These are phyloP conservation scores for Mycothermus thermophilus DNA, from an alignment of 495 filamentous ascomycete species.

Conservation along the genomic window DNA sequence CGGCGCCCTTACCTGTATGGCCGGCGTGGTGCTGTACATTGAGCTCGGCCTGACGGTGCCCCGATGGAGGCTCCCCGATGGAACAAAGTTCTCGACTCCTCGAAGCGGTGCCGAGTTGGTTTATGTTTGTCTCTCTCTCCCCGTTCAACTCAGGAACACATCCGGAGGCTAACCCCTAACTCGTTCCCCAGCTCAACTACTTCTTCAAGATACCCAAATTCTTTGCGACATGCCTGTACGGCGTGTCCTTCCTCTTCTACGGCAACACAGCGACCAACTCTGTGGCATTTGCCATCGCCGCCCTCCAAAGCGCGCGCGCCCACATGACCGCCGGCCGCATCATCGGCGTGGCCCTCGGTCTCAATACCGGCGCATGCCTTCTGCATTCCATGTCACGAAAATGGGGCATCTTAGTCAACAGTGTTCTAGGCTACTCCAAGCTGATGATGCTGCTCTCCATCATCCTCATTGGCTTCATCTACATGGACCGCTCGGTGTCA, in stretches of 20 bases:
- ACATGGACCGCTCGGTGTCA: slow-evolving; percentile 3
- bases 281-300: slow-evolving; percentile 8
- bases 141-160: too few species aligned
- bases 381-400: slow-evolving; percentile 24
- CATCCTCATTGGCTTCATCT: slow-evolving; percentile 7
- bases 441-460: slow-evolving; percentile 26
- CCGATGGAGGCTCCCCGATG: slow-evolving; percentile 5
- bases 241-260: slow-evolving; percentile 11
- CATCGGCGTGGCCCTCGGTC: slow-evolving; percentile 8
- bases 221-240: slow-evolving; percentile 11
- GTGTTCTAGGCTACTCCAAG: slow-evolving; percentile 8
- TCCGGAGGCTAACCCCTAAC: too few species aligned
- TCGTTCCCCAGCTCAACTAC: slow-evolving; percentile 10
- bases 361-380: slow-evolving; percentile 36
- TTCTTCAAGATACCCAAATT: slow-evolving; percentile 9
- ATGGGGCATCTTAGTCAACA: slow-evolving; percentile 14
- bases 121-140: too few species aligned
- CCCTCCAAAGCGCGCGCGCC: slow-evolving; percentile 2
- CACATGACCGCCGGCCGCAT: neutral
- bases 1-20: slow-evolving; percentile 6
- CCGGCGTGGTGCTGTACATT: slow-evolving; percentile 9
- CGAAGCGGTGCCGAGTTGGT: slow-evolving; percentile 12
- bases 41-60: slow-evolving; percentile 11
- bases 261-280: slow-evolving; percentile 12
- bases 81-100: slow-evolving; percentile 7